Evolutionary conservation across 2,329 filamentous ascomycete genomes (phyloP).

Genomic region (Macroventuria anomochaeta): DNA sequence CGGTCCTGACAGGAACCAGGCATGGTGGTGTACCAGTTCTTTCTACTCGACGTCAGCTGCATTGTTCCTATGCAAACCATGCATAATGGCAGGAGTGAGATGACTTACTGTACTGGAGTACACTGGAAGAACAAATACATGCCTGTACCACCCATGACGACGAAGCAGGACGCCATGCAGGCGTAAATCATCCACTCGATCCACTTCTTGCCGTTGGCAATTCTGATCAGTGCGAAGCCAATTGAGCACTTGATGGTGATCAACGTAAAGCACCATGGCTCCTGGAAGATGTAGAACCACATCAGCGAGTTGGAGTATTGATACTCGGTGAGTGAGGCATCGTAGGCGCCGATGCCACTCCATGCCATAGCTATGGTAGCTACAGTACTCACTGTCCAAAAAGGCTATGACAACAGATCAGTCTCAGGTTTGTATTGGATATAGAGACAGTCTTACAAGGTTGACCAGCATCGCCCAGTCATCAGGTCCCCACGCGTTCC

Average conservation of each 20-base stretch:
- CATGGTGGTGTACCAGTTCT: constrained; percentile 19
- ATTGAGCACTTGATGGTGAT: constrained; percentile 23
- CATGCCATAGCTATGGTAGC: constrained; percentile 20
- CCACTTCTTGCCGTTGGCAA: constrained; percentile 21
- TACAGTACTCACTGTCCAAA: constrained; percentile 13
- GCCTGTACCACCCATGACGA: constrained; percentile 20
- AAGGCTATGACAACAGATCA: constrained; percentile 10
- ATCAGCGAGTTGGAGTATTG: constrained; percentile 17
- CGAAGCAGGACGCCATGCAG: constrained; percentile 10
- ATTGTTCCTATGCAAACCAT: neutral
- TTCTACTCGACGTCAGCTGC: constrained; percentile 2
- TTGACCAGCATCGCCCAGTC: constrained; percentile 25
- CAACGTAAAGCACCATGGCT: constrained; percentile 20
- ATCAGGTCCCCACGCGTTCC: constrained; percentile 22
- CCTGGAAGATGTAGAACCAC: constrained; percentile 23
- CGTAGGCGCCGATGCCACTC: constrained; percentile 18
- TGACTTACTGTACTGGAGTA: constrained; percentile 15
- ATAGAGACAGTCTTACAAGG: constrained; percentile 2
- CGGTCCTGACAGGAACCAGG: constrained; percentile 10
- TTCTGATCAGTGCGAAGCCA: constrained; percentile 20
- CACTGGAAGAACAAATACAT: constrained; percentile 24
- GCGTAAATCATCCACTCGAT: constrained; percentile 20
- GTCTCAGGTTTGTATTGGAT: neutral
- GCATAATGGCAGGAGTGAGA: neutral
- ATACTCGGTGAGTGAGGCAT: constrained; percentile 9